Base-by-base conservation (phyloP, 331 rosid species). In the Dryas integrifolia region DNA sequence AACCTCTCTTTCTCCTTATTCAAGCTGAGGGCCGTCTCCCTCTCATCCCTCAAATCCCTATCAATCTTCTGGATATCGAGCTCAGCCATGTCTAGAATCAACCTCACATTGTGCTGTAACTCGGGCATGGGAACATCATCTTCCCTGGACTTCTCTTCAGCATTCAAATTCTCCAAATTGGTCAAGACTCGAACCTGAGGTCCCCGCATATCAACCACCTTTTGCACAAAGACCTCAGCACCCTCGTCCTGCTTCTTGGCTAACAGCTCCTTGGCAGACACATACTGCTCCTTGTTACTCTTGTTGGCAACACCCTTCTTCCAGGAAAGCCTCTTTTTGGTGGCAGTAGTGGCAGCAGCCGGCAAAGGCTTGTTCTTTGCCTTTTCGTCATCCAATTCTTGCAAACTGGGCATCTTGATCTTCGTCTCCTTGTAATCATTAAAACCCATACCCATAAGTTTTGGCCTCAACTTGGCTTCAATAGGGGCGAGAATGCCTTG, bases 121-220 rank as follows among this genome's bases (percentile, higher is more conserved):
- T 93, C 98, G 0, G 98, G 96, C 96, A 91, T 93, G 2, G 98
- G 97, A 66, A 91, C 77, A 65, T 91, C 87, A 13, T 78, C 83
- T 73, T 89, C 96, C 84, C 83, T 86, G 1, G 92, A 91, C 77
- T 88, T 89, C 84, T 89, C 97, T 84, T 88, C 96, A 1, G 96
- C 92, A 81, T 93, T 90, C 89, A 93, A 84, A 84, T 91, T 95
- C 75, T 92, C 96, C 81, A 93, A 82, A 77, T 91, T 89, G 4
- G 91, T 93, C 68, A 79, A 74, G 14, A 93, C 91, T 47, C 96
- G 92, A 7, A 88, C 88, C 72, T 89, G 98, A 1, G 92, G 96
- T 15, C 98, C 98, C 46, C 98, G 86, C 98, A 93, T 93, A 80
- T 93, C 98, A 65, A 86, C 82, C 48, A 93, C 90, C 86, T 86